These are phyloP conservation scores for Schoenoplectus triqueter DNA, from an alignment of 202 grass and related monocot species.

Conservation along the genomic window DNA sequence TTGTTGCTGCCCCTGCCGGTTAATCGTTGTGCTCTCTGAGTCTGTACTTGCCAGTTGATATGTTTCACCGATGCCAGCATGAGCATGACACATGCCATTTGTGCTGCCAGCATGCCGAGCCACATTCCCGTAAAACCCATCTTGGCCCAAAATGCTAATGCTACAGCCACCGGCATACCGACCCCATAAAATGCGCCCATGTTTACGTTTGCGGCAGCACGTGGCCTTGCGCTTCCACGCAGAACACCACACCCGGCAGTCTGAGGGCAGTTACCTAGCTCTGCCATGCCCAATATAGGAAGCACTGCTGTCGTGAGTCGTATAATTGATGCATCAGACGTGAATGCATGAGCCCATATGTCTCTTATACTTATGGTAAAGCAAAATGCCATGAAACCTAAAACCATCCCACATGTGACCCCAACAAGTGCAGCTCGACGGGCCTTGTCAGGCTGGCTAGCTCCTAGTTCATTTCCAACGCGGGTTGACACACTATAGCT, in stretches of 20 bases:
- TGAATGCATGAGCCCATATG: conserved; percentile 68
- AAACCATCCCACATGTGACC: conserved; percentile 48
- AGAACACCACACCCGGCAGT: conserved; percentile 78
- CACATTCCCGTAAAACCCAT: conserved; percentile 75
- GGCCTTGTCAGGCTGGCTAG: conserved; percentile 56
- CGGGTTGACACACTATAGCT: conserved; percentile 81
- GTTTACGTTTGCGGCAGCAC: conserved; percentile 71
- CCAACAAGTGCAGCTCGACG: conserved; percentile 64
- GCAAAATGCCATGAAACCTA: conserved; percentile 56
- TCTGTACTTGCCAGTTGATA: conserved; percentile 68
- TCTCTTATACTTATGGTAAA: conserved; percentile 68
- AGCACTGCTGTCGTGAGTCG: conserved; percentile 52
- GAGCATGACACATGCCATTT: conserved; percentile 68
- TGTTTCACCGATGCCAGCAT: conserved; percentile 59
- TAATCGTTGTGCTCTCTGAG: conserved; percentile 61
- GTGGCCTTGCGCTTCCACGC: conserved; percentile 69
- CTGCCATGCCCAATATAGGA: conserved; percentile 62
- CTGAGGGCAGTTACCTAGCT: conserved; percentile 87
- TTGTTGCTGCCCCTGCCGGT: conserved; percentile 41
- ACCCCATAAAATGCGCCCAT: conserved; percentile 75
- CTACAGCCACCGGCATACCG: conserved; percentile 72
- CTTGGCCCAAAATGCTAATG: conserved; percentile 57
- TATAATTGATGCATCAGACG: conserved; percentile 58
- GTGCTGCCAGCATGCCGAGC: conserved; percentile 76
- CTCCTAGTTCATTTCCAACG: conserved; percentile 78